phyloP scores from a whole-genome alignment of 768 basidiomycete genomes.

The Leccinum boreale region DNA sequence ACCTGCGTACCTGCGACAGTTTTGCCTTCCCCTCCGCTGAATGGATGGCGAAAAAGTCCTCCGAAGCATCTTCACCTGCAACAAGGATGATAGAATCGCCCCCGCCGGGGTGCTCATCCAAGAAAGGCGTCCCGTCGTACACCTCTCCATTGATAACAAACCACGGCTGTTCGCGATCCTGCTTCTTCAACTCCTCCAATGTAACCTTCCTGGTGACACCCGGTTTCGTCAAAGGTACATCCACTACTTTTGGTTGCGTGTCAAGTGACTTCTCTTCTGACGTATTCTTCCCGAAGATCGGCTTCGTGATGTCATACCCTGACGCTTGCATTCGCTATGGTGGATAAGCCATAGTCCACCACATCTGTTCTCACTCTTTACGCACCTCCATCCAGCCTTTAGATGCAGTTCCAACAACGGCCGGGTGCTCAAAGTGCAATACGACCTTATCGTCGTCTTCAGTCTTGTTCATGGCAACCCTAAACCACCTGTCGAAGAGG shows the following conservation, averaged over 20 bases:
- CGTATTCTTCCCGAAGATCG: slow-evolving; percentile 30
- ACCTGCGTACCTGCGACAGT: slow-evolving; percentile 36
- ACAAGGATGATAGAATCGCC: slow-evolving; percentile 50
- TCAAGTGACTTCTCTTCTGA: neutral
- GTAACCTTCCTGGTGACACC: slow-evolving; percentile 44
- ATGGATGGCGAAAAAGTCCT: slow-evolving; percentile 65
- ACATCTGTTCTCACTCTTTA: neutral
- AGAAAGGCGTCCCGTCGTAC: slow-evolving; percentile 49
- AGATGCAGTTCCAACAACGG: slow-evolving; percentile 42
- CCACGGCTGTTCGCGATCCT: slow-evolving; percentile 40
- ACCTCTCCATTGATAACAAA: slow-evolving; percentile 55
- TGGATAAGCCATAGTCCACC: neutral
- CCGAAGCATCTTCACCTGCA: slow-evolving; percentile 58
- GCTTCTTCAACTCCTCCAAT: slow-evolving; percentile 39
- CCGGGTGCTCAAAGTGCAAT: slow-evolving; percentile 58
- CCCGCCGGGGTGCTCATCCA: slow-evolving; percentile 59
- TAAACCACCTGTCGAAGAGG: slow-evolving; percentile 46
- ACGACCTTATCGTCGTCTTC: slow-evolving; percentile 22
- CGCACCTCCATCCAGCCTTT: slow-evolving; percentile 61
- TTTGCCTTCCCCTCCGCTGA: slow-evolving; percentile 46
- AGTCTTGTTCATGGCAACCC: slow-evolving; percentile 44
- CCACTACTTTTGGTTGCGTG: slow-evolving; percentile 1
- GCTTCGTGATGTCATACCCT: slow-evolving; percentile 43
- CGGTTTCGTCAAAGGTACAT: slow-evolving; percentile 44
- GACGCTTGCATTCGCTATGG: slow-evolving; percentile 42